Evolutionary conservation across 2,329 filamentous ascomycete genomes (phyloP), one percentile per base, ranked within the genome.

Genomic region (Claviceps pazoutovae): DNA sequence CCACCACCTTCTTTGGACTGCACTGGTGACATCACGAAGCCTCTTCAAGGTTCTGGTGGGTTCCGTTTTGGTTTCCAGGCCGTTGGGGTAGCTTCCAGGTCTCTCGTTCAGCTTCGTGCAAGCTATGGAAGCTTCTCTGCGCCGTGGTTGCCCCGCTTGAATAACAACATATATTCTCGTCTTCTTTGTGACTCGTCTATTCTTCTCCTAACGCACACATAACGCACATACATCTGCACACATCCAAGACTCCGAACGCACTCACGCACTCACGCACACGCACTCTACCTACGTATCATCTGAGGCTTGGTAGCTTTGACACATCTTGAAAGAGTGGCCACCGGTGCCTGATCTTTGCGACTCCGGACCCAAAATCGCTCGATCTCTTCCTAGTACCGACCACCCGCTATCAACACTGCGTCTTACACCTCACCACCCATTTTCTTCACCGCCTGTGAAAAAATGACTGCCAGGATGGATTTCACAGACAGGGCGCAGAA

Each of bases 401-500:
- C 26, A 30, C 26, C 26, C 8, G 8, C 26, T 30, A 4, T 30
- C 26, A 9, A 30, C 8, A 26, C 23, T 26, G 26, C 8, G 8
- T 30, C 26, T 30, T 4, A 30, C 26, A 30, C 8, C 26, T 30
- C 8, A 30, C 26, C 26, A 30, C 2, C 26, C 26, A 30, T 30
- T 19, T 37, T 37, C 36, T 45, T 19, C 17, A 34, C 7, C 19
- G 3, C 48, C 26, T 13, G 43, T 2, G 26, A 16, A 65, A 79
- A 59, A 59, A 88, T 89, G 85, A 79, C 78, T 68, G 79, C 82
- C 50, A 80, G 83, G 62, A 88, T 90, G 83, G 84, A 94, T 66
- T 96, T 96, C 67, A 98, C 93, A 58, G 91, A 97, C 71, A 77
- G 86, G 71, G 93, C 88, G 58, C 86, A 90, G 66, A 88, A 91